These are phyloP conservation scores for Sclerotinia minor DNA, from an alignment of 2,329 filamentous ascomycete genomes.

Conservation along the genomic window DNA sequence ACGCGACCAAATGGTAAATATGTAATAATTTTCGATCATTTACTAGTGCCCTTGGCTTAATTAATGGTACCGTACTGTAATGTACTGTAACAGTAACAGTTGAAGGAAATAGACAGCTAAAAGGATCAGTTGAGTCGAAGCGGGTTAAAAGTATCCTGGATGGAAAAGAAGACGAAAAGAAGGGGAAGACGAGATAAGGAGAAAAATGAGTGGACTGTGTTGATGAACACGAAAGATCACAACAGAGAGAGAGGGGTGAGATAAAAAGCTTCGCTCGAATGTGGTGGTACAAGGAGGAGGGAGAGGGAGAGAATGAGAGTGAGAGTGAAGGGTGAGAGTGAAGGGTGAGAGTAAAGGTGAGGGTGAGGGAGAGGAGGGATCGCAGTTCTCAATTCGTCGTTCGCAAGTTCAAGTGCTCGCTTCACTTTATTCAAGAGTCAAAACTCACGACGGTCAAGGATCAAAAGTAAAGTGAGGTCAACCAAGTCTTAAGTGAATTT, in stretches of 20 bases:
- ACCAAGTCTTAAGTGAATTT: slow-evolving; percentile 12
- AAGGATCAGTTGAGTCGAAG: background rate
- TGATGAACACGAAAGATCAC: slow-evolving; percentile 19
- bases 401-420: background rate
- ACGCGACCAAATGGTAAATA: slow-evolving; percentile 1
- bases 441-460: slow-evolving; percentile 10
- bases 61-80: background rate
- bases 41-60: background rate
- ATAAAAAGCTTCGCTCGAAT: background rate
- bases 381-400: no score
- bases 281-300: slow-evolving; percentile 1
- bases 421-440: slow-evolving; percentile 8
- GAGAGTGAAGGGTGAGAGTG: no score
- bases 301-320: background rate
- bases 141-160: background rate
- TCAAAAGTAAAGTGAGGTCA: slow-evolving; percentile 7
- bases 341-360: no score
- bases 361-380: background rate
- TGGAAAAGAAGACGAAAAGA: slow-evolving; percentile 3
- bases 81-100: background rate
- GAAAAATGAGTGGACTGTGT: slow-evolving; percentile 22
- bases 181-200: slow-evolving; percentile 12
- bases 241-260: background rate
- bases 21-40: background rate
- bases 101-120: background rate